A percentile compares a stretch with the other conserved stretches of the same genome.
phyloP scores from a whole-genome alignment of 108 stramenopile species.

The Skeletonema tropicum region DNA sequence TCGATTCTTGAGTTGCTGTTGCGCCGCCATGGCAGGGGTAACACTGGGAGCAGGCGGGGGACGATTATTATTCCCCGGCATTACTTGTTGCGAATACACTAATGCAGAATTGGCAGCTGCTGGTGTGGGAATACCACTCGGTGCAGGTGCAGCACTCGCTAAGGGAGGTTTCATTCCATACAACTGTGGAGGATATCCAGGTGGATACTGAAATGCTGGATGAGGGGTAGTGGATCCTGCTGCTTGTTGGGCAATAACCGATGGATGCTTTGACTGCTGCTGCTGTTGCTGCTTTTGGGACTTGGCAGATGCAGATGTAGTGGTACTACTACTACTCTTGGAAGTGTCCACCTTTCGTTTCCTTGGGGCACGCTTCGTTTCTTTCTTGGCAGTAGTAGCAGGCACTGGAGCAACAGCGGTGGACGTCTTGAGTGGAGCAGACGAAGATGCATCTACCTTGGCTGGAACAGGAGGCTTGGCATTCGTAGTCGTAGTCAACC shows the following conservation, averaged over 20 bases:
- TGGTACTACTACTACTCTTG: neutral
- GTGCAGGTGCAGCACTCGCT: neutral
- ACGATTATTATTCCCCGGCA: neutral
- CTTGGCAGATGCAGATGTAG: neutral
- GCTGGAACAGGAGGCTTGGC: neutral
- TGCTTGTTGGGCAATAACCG: neutral
- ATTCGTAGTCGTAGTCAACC: neutral
- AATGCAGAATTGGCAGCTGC: neutral
- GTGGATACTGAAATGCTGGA: neutral
- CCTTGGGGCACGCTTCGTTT: constrained; percentile 10
- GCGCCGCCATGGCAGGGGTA: neutral
- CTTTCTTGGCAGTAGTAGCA: constrained; percentile 8
- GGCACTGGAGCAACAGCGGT: neutral
- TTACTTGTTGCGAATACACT: neutral
- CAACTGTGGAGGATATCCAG: neutral
- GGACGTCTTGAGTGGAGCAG: neutral
- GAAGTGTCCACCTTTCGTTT: neutral
- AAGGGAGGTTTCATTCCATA: neutral
- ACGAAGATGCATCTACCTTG: neutral
- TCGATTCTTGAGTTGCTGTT: neutral
- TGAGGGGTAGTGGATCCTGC: neutral
- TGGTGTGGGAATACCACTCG: neutral
- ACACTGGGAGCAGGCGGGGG: neutral
- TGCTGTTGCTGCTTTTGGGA: neutral
- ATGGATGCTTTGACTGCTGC: neutral